Evolutionary conservation across 2,329 filamentous ascomycete genomes (phyloP).

Genomic region (Penicillium sclerotigenum): DNA sequence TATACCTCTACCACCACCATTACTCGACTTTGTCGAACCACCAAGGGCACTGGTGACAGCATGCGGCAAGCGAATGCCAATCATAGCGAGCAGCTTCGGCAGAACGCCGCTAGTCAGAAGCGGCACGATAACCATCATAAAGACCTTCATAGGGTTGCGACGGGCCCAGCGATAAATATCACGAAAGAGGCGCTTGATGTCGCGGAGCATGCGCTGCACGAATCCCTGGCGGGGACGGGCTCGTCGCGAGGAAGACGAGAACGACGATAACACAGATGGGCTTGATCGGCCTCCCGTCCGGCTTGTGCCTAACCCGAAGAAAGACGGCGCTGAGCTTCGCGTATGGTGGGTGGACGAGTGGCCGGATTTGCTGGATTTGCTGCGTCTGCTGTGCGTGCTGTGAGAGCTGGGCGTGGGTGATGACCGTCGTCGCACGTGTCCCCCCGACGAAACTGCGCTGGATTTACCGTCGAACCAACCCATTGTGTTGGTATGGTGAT

Average conservation of each 20-base stretch:
- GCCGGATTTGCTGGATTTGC: slow-evolving; percentile 32
- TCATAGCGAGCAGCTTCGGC: slow-evolving; percentile 70
- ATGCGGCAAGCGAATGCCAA: slow-evolving; percentile 73
- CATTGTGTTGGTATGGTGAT: slow-evolving; percentile 31
- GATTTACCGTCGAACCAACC: slow-evolving; percentile 47
- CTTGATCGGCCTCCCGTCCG: slow-evolving; percentile 34
- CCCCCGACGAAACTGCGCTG: slow-evolving; percentile 28
- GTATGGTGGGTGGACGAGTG: slow-evolving; percentile 40
- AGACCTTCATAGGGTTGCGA: slow-evolving; percentile 80
- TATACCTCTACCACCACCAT: slow-evolving; percentile 30
- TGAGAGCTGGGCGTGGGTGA: slow-evolving; percentile 24
- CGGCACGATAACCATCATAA: slow-evolving; percentile 82
- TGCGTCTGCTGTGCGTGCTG: slow-evolving; percentile 38
- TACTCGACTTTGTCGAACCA: slow-evolving; percentile 25
- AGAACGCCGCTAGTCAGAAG: slow-evolving; percentile 80
- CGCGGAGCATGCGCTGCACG: slow-evolving; percentile 67
- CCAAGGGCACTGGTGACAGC: slow-evolving; percentile 47
- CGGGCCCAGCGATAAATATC: slow-evolving; percentile 79
- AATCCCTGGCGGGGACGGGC: slow-evolving; percentile 75
- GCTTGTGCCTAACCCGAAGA: slow-evolving; percentile 45
- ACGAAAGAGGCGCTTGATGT: slow-evolving; percentile 74
- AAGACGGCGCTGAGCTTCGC: slow-evolving; percentile 43
- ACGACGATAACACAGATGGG: slow-evolving; percentile 55
- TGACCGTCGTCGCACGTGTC: slow-evolving; percentile 29
- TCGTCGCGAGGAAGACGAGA: slow-evolving; percentile 70